Evolutionary conservation across 1,139 yeast species (phyloP).

Genomic region (Pichia sp.): DNA sequence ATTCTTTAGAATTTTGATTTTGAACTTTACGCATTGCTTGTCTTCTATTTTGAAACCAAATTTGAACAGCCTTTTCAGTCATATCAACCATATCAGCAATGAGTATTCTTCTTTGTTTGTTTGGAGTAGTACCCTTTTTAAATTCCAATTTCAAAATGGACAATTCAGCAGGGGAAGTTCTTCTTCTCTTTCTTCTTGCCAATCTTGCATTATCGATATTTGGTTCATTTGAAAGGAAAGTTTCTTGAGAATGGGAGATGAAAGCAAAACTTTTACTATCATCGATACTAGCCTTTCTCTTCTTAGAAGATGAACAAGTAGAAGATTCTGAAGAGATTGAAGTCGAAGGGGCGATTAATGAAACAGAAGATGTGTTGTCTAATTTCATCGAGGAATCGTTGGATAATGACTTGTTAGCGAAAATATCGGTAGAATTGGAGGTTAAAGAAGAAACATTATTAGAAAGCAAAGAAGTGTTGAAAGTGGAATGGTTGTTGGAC

Average conservation of each 20-base stretch:
- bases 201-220: slow-evolving; percentile 84
- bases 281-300: slow-evolving; percentile 18
- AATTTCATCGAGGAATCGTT: background rate
- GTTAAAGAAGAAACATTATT: background rate
- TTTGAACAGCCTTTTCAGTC: slow-evolving; percentile 97
- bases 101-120: slow-evolving; percentile 66
- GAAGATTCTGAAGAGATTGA: background rate
- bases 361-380: background rate
- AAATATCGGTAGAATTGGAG: background rate
- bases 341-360: background rate
- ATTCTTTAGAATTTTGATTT: slow-evolving; percentile 11
- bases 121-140: slow-evolving; percentile 74
- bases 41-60: slow-evolving; percentile 97
- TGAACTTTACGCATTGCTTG: slow-evolving; percentile 64
- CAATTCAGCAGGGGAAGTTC: slow-evolving; percentile 88
- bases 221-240: slow-evolving; percentile 74
- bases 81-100: slow-evolving; percentile 79
- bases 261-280: slow-evolving; percentile 67
- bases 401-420: slow-evolving; percentile 1
- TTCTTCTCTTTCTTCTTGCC: slow-evolving; percentile 91
- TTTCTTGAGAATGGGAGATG: slow-evolving; percentile 86
- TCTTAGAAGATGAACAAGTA: background rate
- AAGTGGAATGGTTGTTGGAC: background rate
- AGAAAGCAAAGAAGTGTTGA: slow-evolving; percentile 1
- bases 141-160: slow-evolving; percentile 80